Percentiles rank a stretch among this genome's conserved stretches.
Evolutionary conservation across 768 basidiomycete genomes (phyloP).

Genomic region (Lactarius sanguifluus): DNA sequence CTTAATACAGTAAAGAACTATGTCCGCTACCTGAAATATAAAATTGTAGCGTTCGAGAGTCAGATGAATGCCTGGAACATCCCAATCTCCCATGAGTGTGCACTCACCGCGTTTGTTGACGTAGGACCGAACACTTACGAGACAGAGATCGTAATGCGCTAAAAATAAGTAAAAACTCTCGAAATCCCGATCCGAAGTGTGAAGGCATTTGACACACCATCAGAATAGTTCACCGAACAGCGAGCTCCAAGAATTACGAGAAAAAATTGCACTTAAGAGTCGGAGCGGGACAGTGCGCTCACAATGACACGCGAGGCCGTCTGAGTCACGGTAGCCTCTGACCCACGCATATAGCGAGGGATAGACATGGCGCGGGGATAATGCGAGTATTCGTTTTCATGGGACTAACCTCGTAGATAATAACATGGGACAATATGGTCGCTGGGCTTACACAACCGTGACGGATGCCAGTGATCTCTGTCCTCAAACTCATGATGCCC

Average conservation of each 20-base stretch:
- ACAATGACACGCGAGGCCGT: background rate
- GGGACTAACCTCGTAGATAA: background rate
- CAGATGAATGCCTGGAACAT: background rate
- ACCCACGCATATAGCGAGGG: background rate
- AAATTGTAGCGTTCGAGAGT: background rate
- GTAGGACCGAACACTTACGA: background rate
- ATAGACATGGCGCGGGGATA: background rate
- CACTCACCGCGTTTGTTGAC: background rate
- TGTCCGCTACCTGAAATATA: too few relatives aligned
- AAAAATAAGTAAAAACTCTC: background rate
- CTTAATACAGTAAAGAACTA: background rate
- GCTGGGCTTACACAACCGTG: background rate
- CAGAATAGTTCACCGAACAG: background rate
- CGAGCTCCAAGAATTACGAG: background rate
- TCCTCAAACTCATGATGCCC: background rate
- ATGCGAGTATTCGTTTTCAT: background rate
- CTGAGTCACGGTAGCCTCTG: background rate
- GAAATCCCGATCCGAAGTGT: background rate
- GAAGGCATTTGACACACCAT: background rate
- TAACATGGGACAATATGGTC: background rate
- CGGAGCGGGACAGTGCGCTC: background rate
- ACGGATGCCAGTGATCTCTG: background rate
- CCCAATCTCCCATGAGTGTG: background rate
- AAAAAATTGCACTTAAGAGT: background rate
- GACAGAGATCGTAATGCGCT: background rate